phyloP scores from a whole-genome alignment of 2,329 filamentous ascomycete genomes.

The Gliomastix tumulicola region DNA sequence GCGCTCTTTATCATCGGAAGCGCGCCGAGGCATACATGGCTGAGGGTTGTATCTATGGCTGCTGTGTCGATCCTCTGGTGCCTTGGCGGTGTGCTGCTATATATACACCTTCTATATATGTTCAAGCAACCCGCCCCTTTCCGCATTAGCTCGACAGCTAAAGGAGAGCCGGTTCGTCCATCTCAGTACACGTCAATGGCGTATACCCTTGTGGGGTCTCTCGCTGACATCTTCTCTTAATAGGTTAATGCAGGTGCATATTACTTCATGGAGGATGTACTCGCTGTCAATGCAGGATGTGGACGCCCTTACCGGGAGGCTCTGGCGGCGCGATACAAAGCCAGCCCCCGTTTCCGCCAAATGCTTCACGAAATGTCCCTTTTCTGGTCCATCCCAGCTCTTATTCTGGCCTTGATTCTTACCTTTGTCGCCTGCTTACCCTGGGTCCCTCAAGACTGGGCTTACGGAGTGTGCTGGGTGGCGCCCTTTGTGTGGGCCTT shows the following conservation, averaged over 20 bases:
- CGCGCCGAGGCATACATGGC: slow-evolving; percentile 39
- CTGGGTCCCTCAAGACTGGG: slow-evolving; percentile 22
- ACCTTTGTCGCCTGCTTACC: slow-evolving; percentile 26
- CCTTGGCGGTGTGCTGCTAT: slow-evolving; percentile 30
- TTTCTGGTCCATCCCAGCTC: slow-evolving; percentile 31
- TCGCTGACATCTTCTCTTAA: no score
- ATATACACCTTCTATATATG: slow-evolving; percentile 24
- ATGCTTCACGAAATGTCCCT: slow-evolving; percentile 32
- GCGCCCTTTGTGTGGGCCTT: slow-evolving; percentile 28
- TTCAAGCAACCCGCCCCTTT: slow-evolving; percentile 45
- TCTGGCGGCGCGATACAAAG: slow-evolving; percentile 30
- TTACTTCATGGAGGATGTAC: slow-evolving; percentile 60
- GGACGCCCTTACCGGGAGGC: slow-evolving; percentile 32
- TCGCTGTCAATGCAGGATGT: slow-evolving; percentile 59
- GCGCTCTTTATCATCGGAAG: slow-evolving; percentile 42
- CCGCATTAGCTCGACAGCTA: slow-evolving; percentile 56
- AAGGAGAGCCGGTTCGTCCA: no score
- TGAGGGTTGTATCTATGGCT: slow-evolving; percentile 44
- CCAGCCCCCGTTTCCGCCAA: slow-evolving; percentile 29
- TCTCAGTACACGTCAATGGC: no score
- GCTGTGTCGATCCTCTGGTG: slow-evolving; percentile 42
- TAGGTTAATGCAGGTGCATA: slow-evolving; percentile 54
- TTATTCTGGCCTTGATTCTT: slow-evolving; percentile 26
- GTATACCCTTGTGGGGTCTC: no score
- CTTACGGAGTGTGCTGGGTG: slow-evolving; percentile 29